Conservation (phyloP, 495 filamentous ascomycete species). For the Amniculicola lignicola region DNA sequence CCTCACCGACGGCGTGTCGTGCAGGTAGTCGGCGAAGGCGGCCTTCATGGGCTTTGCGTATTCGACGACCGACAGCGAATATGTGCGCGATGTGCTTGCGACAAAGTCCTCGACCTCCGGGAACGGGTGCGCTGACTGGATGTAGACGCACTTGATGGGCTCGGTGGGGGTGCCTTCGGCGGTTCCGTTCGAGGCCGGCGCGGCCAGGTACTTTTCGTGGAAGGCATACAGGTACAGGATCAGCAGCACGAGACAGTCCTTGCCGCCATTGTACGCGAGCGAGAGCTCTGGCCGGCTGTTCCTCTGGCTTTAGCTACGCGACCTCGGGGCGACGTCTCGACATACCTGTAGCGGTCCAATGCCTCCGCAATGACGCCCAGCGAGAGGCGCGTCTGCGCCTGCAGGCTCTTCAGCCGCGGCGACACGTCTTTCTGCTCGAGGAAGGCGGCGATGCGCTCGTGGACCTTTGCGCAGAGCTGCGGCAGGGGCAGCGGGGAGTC, state of each 20-base stretch:
- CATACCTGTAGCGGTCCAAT: constrained; percentile 65
- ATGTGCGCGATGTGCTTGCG: constrained; percentile 54
- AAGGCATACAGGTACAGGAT: constrained; percentile 79
- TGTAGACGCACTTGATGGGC: constrained; percentile 78
- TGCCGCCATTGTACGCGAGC: constrained; percentile 95
- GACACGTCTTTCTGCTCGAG: constrained; percentile 57
- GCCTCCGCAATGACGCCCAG: constrained; percentile 71
- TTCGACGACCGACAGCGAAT: constrained; percentile 72
- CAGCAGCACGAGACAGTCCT: constrained; percentile 94
- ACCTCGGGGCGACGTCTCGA: constrained; percentile 1
- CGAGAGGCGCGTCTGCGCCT: constrained; percentile 67
- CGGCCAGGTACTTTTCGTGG: constrained; percentile 36
- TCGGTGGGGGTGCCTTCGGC: constrained; percentile 31
- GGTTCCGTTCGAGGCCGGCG: constrained; percentile 2
- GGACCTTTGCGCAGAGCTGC: constrained; percentile 57
- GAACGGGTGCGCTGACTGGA: constrained; percentile 77
- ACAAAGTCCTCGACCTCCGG: constrained; percentile 83
- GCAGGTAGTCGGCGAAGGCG: constrained; percentile 75
- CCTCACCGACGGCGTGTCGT: constrained; percentile 58
- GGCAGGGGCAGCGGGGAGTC: constrained; percentile 33
- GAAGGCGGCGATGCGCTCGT: constrained; percentile 65
- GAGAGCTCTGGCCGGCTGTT: constrained; percentile 71
- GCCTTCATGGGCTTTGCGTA: constrained; percentile 75
- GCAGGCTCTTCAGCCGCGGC: constrained; percentile 60
- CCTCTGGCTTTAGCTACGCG: neutral